Conservation (phyloP, 495 filamentous ascomycete species). For the Aspergillus nanangensis region DNA sequence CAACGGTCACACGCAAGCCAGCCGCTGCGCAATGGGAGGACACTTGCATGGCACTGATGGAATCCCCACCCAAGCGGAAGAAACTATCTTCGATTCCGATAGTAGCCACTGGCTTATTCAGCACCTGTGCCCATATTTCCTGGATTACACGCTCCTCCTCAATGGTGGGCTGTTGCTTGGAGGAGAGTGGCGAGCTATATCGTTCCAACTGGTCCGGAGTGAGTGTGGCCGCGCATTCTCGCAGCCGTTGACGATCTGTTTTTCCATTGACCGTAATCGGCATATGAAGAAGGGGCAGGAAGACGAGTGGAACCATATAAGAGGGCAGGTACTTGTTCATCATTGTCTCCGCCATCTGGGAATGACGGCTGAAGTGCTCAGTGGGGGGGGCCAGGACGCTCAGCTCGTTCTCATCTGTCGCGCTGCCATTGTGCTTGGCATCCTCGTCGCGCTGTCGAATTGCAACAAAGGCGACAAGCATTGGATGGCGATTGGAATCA, state of each 20-base stretch:
- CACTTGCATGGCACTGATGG: conserved; percentile 52
- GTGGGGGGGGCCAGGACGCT: too few species aligned
- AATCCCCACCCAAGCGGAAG: conserved; percentile 53
- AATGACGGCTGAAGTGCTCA: not conserved
- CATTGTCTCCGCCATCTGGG: not conserved
- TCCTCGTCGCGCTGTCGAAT: too few species aligned
- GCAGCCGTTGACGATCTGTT: conserved; percentile 45
- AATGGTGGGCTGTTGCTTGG: conserved; percentile 9
- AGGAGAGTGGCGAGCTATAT: not conserved
- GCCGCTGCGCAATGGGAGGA: conserved; percentile 33
- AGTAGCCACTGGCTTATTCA: conserved; percentile 15
- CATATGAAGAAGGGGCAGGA: conserved; percentile 40
- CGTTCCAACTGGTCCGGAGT: not conserved
- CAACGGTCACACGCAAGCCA: conserved; percentile 35
- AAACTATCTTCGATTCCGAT: conserved; percentile 47
- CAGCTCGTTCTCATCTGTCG: too few species aligned
- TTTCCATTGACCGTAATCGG: conserved; percentile 47
- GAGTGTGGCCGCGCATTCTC: conserved; percentile 7
- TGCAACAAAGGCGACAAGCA: too few species aligned
- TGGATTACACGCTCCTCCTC: conserved; percentile 21
- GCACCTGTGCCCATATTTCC: conserved; percentile 24
- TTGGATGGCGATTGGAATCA: too few species aligned
- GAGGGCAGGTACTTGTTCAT: not conserved
- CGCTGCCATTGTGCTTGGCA: too few species aligned
- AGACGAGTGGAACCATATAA: not conserved